Conservation (phyloP, 306 rosid genomes). For the Prunus salicina region DNA sequence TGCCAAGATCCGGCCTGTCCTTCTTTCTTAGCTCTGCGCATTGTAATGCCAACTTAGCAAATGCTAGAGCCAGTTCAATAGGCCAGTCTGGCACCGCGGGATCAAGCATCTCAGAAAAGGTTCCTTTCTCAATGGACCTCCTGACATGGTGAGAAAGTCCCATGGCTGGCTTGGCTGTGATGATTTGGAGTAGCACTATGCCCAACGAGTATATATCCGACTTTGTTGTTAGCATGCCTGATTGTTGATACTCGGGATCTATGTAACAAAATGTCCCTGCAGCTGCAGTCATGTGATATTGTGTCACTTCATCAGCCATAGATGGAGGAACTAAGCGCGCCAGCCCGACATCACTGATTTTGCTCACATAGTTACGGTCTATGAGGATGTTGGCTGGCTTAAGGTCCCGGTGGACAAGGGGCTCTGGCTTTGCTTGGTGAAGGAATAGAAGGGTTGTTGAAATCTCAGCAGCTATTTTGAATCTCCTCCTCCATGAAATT, state of each 20-base stretch:
- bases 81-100: slow-evolving; percentile 84
- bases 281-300: slow-evolving; percentile 84
- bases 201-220: slow-evolving; percentile 90
- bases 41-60: slow-evolving; percentile 65
- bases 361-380: slow-evolving; percentile 75
- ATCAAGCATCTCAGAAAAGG: slow-evolving; percentile 60
- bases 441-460: slow-evolving; percentile 87
- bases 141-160: slow-evolving; percentile 77
- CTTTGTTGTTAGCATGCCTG: slow-evolving; percentile 73
- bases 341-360: slow-evolving; percentile 86
- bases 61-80: slow-evolving; percentile 57
- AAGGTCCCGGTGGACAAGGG: slow-evolving; percentile 92
- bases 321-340: slow-evolving; percentile 86
- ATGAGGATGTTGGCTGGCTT: slow-evolving; percentile 91
- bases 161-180: slow-evolving; percentile 93
- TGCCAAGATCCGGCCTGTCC: slow-evolving; percentile 86
- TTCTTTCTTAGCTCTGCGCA: slow-evolving; percentile 82
- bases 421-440: slow-evolving; percentile 95
- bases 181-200: slow-evolving; percentile 72
- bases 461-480: slow-evolving; percentile 79
- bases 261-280: slow-evolving; percentile 98
- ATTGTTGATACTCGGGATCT: slow-evolving; percentile 95
- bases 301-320: slow-evolving; percentile 73
- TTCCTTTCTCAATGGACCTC: slow-evolving; percentile 62
- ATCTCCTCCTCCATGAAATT: slow-evolving; percentile 68